Conservation (phyloP, 2,329 filamentous ascomycete genomes). For the Botrytis fragariae region DNA sequence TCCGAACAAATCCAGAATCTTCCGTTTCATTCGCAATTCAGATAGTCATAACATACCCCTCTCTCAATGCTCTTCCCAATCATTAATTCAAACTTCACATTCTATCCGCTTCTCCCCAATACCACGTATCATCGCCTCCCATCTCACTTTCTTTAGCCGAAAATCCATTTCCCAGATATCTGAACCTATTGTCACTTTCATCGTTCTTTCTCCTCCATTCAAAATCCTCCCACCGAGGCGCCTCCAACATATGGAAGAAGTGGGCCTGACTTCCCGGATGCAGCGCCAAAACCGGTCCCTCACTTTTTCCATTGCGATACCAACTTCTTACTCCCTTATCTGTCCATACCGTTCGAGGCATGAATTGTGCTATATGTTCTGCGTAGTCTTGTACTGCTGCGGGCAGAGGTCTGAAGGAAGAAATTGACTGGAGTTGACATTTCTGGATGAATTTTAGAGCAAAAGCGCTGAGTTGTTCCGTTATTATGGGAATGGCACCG, state of each 20-base stretch:
- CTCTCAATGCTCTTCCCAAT: no score
- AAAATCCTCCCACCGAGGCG: constrained; percentile 23
- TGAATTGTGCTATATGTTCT: constrained; percentile 35
- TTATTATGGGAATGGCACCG: constrained; percentile 40
- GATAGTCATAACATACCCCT: no score
- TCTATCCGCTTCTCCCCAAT: constrained; percentile 13
- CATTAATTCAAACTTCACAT: background rate
- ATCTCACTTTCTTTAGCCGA: constrained; percentile 14
- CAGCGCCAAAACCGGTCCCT: constrained; percentile 24
- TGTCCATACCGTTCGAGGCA: constrained; percentile 33
- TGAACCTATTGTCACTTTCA: constrained; percentile 17
- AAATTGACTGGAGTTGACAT: constrained; percentile 43
- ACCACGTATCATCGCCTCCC: constrained; percentile 18
- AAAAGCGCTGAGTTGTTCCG: constrained; percentile 50
- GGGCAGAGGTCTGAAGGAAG: constrained; percentile 42
- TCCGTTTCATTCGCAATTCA: accelerated
- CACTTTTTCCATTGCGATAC: constrained; percentile 27
- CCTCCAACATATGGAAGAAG: constrained; percentile 23
- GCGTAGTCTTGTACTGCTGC: constrained; percentile 39
- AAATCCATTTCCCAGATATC: constrained; percentile 27
- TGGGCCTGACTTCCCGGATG: constrained; percentile 27
- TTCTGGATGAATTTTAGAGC: constrained; percentile 47
- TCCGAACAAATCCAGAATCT: background rate
- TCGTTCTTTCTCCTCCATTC: constrained; percentile 2
- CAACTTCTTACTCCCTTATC: constrained; percentile 27